phyloP scores from a whole-genome alignment of 2,329 filamentous ascomycete species.

The Fusarium brachygibbosum region DNA sequence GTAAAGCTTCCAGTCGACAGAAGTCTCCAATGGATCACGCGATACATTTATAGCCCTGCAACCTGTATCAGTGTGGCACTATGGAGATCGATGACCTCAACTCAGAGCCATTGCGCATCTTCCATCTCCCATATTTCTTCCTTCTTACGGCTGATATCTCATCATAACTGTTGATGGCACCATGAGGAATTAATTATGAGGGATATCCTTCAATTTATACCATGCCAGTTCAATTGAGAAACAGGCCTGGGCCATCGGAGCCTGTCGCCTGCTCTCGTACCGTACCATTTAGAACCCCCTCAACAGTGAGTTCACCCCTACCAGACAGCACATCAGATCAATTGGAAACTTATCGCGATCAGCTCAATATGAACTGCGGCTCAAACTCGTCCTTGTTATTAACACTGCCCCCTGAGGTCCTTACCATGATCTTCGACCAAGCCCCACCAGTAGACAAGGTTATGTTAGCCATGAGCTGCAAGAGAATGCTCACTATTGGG shows the following conservation, averaged over 20 bases:
- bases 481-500: slow-evolving; percentile 40
- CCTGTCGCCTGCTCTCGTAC: slow-evolving; percentile 8
- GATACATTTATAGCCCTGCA: too few species aligned
- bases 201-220: not conserved
- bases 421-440: slow-evolving; percentile 43
- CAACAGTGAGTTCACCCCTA: slow-evolving; percentile 19
- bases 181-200: not conserved
- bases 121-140: not conserved
- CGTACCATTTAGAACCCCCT: slow-evolving; percentile 25
- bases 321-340: not conserved
- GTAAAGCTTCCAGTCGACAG: too few species aligned
- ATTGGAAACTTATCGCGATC: slow-evolving; percentile 1
- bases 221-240: slow-evolving; percentile 34
- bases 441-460: slow-evolving; percentile 29
- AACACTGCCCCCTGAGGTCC: slow-evolving; percentile 47
- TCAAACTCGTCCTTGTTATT: slow-evolving; percentile 25
- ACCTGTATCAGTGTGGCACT: not conserved
- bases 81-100: slow-evolving; percentile 3
- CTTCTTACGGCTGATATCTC: too few species aligned
- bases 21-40: too few species aligned
- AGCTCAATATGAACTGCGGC: slow-evolving; percentile 13
- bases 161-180: fast-evolving
- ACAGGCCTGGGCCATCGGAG: not conserved
- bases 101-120: not conserved
- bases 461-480: slow-evolving; percentile 43